Evolutionary conservation across 306 rosid species (phyloP).

Genomic region (Vicia faba): DNA sequence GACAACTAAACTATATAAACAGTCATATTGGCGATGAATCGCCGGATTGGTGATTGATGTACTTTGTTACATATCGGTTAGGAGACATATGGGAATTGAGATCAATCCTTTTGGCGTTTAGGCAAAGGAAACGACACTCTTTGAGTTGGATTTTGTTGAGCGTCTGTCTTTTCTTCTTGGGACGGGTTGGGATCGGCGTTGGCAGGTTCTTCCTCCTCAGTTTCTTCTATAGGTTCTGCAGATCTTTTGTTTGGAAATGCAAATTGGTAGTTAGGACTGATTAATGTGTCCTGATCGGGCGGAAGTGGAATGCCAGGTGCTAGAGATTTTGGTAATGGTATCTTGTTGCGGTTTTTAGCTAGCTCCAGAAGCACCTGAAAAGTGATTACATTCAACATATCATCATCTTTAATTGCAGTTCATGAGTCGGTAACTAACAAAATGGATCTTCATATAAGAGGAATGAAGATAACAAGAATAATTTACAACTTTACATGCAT

Average conservation of each 20-base stretch:
- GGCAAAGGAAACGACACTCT: slow-evolving; percentile 77
- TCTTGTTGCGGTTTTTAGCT: slow-evolving; percentile 78
- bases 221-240: slow-evolving; percentile 67
- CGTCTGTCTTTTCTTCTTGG: slow-evolving; percentile 61
- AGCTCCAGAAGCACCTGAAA: slow-evolving; percentile 76
- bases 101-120: slow-evolving; percentile 55
- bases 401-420: slow-evolving; percentile 1
- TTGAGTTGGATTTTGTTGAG: slow-evolving; percentile 61
- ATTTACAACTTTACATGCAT: slow-evolving; percentile 4
- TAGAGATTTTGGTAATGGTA: slow-evolving; percentile 68
- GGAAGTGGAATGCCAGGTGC: slow-evolving; percentile 74
- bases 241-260: slow-evolving; percentile 73
- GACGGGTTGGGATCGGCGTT: slow-evolving; percentile 52
- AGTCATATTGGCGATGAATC: too few species aligned
- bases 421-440: slow-evolving; percentile 8
- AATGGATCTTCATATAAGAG: background rate
- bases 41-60: background rate
- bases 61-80: background rate
- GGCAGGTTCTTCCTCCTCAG: slow-evolving; percentile 63
- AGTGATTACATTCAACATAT: slow-evolving; percentile 26
- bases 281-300: slow-evolving; percentile 75
- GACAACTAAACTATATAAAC: too few species aligned
- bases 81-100: background rate
- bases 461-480: background rate
- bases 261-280: slow-evolving; percentile 80